Percentiles rank a stretch among this genome's conserved stretches.
Evolutionary conservation across 163 green algal species (phyloP).

Genomic region (Chloromonas sp.): DNA sequence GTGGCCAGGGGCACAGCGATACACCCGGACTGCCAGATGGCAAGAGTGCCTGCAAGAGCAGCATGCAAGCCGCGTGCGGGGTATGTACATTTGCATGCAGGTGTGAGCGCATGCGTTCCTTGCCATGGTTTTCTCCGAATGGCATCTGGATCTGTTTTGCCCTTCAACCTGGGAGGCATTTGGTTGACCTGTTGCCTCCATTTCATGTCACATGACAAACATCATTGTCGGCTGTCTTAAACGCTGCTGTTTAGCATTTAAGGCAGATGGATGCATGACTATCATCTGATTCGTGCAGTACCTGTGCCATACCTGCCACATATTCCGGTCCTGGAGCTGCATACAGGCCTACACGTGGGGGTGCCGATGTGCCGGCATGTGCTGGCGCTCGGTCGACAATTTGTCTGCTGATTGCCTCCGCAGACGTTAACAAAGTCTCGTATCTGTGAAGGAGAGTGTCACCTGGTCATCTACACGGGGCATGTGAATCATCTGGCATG

Average conservation of each 20-base stretch:
- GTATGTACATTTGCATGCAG: too few species aligned
- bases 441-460: slow-evolving; percentile 4
- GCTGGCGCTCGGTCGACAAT: background rate
- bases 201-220: too few species aligned
- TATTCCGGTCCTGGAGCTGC: slow-evolving; percentile 44
- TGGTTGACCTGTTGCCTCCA: too few species aligned
- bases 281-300: background rate
- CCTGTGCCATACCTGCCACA: slow-evolving; percentile 9
- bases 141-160: too few species aligned
- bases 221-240: too few species aligned
- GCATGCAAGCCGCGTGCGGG: too few species aligned
- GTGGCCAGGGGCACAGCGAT: slow-evolving; percentile 81
- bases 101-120: too few species aligned
- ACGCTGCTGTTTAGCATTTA: too few species aligned
- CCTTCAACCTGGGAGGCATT: too few species aligned
- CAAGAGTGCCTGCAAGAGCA: slow-evolving; percentile 46
- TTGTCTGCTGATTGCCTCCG: background rate
- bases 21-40: slow-evolving; percentile 69
- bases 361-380: background rate
- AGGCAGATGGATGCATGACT: too few species aligned
- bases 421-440: background rate
- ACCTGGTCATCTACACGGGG: background rate
- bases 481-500: too few species aligned
- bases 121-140: too few species aligned
- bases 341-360: slow-evolving; percentile 42